phyloP scores from a whole-genome alignment of 2,329 filamentous ascomycete genomes.

The Zasmidium angulare region DNA sequence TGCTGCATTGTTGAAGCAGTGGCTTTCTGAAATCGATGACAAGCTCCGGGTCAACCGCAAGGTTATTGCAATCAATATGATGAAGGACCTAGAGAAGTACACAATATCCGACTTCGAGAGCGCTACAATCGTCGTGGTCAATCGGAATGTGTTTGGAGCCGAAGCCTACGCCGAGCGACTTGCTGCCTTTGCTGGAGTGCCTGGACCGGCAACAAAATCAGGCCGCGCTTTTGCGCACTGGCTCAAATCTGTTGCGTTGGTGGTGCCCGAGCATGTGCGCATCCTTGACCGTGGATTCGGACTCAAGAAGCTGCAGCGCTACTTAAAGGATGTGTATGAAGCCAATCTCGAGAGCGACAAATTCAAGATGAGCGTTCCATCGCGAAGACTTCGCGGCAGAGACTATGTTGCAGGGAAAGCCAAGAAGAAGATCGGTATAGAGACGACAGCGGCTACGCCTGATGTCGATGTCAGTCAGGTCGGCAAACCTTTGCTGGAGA shows the following conservation, averaged over 20 bases:
- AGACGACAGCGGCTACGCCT: slow-evolving; percentile 7
- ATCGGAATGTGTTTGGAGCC: slow-evolving; percentile 51
- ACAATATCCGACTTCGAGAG: slow-evolving; percentile 47
- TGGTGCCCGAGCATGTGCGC: slow-evolving; percentile 45
- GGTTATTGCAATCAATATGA: slow-evolving; percentile 46
- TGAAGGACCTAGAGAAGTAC: slow-evolving; percentile 40
- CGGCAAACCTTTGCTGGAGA: slow-evolving; percentile 49
- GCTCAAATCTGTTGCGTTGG: slow-evolving; percentile 47
- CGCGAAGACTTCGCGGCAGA: slow-evolving; percentile 30
- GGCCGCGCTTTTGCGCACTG: slow-evolving; percentile 54
- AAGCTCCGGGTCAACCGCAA: slow-evolving; percentile 26
- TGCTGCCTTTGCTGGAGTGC: slow-evolving; percentile 37
- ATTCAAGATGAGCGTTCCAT: slow-evolving; percentile 40
- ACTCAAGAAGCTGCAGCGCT: slow-evolving; percentile 30
- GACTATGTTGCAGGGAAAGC: slow-evolving; percentile 18
- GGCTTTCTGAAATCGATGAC: slow-evolving; percentile 55
- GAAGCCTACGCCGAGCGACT: slow-evolving; percentile 51
- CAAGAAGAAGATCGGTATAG: slow-evolving; percentile 6
- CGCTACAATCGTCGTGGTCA: slow-evolving; percentile 57
- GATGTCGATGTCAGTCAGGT: slow-evolving; percentile 15
- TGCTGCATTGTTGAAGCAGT: slow-evolving; percentile 56
- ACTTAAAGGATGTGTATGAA: slow-evolving; percentile 26
- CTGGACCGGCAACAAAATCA: slow-evolving; percentile 12
- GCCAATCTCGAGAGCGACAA: slow-evolving; percentile 14
- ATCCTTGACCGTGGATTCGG: slow-evolving; percentile 34